Evolutionary conservation across 768 basidiomycete genomes (phyloP).

Genomic region (Rubroboletus pulcherrimus): DNA sequence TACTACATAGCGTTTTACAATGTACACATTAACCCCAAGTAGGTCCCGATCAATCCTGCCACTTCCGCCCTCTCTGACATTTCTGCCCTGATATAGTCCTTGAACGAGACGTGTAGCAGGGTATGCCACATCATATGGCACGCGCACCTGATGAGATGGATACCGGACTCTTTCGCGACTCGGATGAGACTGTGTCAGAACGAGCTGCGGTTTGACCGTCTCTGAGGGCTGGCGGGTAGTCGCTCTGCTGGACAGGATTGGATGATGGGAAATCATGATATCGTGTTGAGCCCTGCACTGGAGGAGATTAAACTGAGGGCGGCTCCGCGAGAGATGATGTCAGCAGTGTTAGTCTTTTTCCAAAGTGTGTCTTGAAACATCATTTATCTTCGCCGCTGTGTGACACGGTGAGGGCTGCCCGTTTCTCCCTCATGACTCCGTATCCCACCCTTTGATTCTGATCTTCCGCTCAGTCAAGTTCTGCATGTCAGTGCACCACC

Average conservation of each 20-base stretch:
- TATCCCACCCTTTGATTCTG: background rate
- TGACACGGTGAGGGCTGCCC: slow-evolving; percentile 18
- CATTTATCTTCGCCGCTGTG: slow-evolving; percentile 10
- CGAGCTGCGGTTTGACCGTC: background rate
- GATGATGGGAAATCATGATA: too few relatives aligned
- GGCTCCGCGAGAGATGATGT: slow-evolving; percentile 11
- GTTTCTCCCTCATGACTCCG: slow-evolving; percentile 7
- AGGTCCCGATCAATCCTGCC: background rate
- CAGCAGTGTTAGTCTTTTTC: background rate
- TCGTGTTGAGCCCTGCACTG: too few relatives aligned
- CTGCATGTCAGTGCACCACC: slow-evolving; percentile 10
- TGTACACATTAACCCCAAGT: background rate
- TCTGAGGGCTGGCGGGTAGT: too few relatives aligned
- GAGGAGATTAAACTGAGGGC: too few relatives aligned
- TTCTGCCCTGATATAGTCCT: background rate
- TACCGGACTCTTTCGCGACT: background rate
- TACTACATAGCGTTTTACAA: background rate
- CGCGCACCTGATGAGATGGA: background rate
- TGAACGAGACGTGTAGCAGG: background rate
- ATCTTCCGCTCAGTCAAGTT: background rate
- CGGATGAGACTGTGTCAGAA: background rate
- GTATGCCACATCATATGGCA: background rate
- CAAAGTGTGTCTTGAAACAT: background rate
- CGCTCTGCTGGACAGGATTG: background rate
- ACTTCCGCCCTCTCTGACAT: too few relatives aligned